These are phyloP conservation scores for Tremella mesenterica DNA, from an alignment of 768 basidiomycete genomes.

Conservation along the genomic window DNA sequence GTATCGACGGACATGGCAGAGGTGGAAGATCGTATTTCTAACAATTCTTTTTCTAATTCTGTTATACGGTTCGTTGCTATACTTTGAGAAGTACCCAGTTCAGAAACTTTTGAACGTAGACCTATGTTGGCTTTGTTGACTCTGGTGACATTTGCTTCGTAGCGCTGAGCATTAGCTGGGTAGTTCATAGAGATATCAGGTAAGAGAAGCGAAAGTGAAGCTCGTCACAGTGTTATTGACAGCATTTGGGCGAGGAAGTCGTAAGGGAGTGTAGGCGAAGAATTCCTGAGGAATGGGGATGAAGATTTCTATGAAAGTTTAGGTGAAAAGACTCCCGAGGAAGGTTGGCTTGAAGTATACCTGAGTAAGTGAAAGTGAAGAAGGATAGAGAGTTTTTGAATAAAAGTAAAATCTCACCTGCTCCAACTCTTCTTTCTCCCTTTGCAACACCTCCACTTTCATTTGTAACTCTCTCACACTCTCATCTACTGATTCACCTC, in stretches of 20 bases:
- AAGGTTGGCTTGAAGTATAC: no score
- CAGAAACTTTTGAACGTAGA: slow-evolving; percentile 10
- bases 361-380: no score
- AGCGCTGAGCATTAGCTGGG: slow-evolving; percentile 14
- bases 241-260: no score
- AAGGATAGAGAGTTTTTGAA: no score
- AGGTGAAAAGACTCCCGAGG: no score
- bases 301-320: no score
- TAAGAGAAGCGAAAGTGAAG: no score
- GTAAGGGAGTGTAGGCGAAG: no score
- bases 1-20: not conserved
- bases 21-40: not conserved
- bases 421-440: slow-evolving; percentile 19
- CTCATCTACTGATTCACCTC: not conserved
- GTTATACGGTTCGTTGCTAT: slow-evolving; percentile 7
- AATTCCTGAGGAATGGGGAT: no score
- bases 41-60: slow-evolving; percentile 18
- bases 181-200: no score
- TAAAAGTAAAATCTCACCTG: slow-evolving; percentile 18
- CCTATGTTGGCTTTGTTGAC: slow-evolving; percentile 31
- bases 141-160: slow-evolving; percentile 27
- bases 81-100: slow-evolving; percentile 1
- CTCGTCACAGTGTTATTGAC: not conserved
- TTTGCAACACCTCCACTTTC: slow-evolving; percentile 21
- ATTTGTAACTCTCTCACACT: slow-evolving; percentile 14